Percentiles rank a stretch among this genome's conserved stretches.
Evolutionary conservation across 768 basidiomycete genomes (phyloP).

Genomic region (Galerina sulciceps): DNA sequence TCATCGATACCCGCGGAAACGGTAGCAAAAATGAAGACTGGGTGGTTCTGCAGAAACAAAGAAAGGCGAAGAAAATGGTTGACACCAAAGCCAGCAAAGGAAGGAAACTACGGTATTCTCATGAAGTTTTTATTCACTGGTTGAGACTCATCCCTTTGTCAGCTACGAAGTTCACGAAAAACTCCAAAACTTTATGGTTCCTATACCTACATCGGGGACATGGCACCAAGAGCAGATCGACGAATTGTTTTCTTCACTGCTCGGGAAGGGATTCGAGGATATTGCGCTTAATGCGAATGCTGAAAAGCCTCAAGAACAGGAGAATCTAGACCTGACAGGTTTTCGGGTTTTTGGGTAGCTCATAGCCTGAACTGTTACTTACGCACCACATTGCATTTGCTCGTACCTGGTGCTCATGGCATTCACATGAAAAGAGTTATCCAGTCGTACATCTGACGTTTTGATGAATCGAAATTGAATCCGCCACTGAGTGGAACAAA

Average conservation of each 20-base stretch:
- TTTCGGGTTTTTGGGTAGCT: slow-evolving; percentile 66
- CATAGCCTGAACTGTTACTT: background rate
- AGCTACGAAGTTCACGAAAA: slow-evolving; percentile 96
- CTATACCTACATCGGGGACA: slow-evolving; percentile 63
- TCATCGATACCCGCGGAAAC: slow-evolving; percentile 74
- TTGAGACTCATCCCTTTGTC: slow-evolving; percentile 8
- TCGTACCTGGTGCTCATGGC: background rate
- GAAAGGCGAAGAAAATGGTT: slow-evolving; percentile 83
- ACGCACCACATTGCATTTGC: background rate
- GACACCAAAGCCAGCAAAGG: slow-evolving; percentile 97
- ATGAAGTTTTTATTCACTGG: slow-evolving; percentile 6
- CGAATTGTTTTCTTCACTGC: slow-evolving; percentile 86
- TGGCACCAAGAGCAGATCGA: slow-evolving; percentile 99
- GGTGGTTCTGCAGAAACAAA: slow-evolving; percentile 67
- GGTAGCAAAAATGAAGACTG: slow-evolving; percentile 57
- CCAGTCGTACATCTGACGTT: background rate
- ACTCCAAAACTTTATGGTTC: slow-evolving; percentile 96
- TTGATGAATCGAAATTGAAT: slow-evolving; percentile 7
- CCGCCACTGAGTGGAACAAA: slow-evolving; percentile 40
- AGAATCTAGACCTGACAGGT: slow-evolving; percentile 40
- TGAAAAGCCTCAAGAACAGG: slow-evolving; percentile 27
- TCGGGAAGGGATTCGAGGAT: slow-evolving; percentile 73
- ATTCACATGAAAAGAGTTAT: background rate
- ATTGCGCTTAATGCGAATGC: slow-evolving; percentile 32
- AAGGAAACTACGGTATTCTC: slow-evolving; percentile 78